Evolutionary conservation across 306 rosid species (phyloP).

Genomic region (Quercus aquifolioides): DNA sequence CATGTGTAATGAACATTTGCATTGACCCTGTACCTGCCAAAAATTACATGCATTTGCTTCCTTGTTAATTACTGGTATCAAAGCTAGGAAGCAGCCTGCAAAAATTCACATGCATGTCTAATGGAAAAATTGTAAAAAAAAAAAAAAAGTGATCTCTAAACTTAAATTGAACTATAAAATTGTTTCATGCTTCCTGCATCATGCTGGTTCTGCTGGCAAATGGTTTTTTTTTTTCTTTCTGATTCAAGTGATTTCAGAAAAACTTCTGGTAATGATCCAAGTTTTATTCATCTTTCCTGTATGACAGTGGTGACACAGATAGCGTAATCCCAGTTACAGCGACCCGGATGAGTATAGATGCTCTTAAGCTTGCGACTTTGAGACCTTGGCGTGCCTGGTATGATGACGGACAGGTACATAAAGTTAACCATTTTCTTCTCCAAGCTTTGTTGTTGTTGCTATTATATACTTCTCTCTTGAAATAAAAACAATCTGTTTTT

Average conservation of each 20-base stretch:
- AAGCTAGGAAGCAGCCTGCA: neutral
- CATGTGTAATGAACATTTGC: neutral
- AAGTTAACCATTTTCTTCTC: neutral
- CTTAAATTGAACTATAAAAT: too few relatives aligned
- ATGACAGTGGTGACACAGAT: conserved; percentile 83
- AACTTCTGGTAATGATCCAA: neutral
- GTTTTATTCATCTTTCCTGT: neutral
- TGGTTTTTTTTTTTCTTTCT: neutral
- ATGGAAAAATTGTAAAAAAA: too few relatives aligned
- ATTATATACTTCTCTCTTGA: neutral
- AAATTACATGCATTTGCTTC: neutral
- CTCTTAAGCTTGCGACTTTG: conserved; percentile 62
- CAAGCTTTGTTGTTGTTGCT: neutral
- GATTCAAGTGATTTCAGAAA: neutral
- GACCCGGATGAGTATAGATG: conserved; percentile 67
- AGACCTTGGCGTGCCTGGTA: conserved; percentile 85
- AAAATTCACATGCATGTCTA: too few relatives aligned
- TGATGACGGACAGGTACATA: conserved; percentile 58
- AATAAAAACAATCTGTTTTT: neutral
- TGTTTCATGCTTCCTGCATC: too few relatives aligned
- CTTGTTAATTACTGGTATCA: neutral
- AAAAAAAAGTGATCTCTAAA: too few relatives aligned
- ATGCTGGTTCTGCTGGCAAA: conserved; percentile 7
- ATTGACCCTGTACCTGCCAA: neutral
- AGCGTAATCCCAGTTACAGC: conserved; percentile 70